phyloP scores from a whole-genome alignment of 2,329 filamentous ascomycete species.

The Celoporthe dispersa region DNA sequence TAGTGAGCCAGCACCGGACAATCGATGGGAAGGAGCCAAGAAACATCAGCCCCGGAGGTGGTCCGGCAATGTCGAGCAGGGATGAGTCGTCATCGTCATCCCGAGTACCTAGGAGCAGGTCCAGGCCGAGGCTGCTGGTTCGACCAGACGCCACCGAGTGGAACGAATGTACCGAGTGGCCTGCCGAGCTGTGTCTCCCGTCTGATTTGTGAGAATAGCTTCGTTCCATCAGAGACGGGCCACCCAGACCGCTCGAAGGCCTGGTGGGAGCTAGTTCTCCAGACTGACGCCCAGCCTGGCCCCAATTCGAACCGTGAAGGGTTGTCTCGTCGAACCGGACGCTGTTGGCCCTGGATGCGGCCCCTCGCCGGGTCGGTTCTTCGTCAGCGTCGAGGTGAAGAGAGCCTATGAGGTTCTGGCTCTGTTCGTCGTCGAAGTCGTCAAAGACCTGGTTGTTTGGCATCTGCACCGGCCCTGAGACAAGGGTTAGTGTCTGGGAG shows the following conservation, averaged over 20 bases:
- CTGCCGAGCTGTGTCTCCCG: conserved; percentile 91
- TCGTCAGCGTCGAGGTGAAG: conserved; percentile 88
- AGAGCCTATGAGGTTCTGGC: conserved; percentile 77
- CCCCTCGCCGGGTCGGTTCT: conserved; percentile 80
- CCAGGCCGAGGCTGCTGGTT: conserved; percentile 85
- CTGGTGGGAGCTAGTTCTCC: conserved; percentile 79
- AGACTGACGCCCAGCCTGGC: conserved; percentile 78
- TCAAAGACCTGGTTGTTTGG: conserved; percentile 85
- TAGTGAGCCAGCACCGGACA: conserved; percentile 92
- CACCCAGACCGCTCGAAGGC: conserved; percentile 78
- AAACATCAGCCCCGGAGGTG: conserved; percentile 83
- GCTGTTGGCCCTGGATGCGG: conserved; percentile 91
- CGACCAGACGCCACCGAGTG: conserved; percentile 78
- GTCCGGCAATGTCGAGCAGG: conserved; percentile 71
- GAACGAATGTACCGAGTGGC: conserved; percentile 70
- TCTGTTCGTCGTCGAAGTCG: conserved; percentile 80
- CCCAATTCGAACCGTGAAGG: conserved; percentile 84
- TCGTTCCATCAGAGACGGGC: conserved; percentile 83
- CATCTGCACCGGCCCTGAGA: conserved; percentile 75
- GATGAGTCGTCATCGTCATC: conserved; percentile 52
- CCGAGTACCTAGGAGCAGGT: conserved; percentile 67
- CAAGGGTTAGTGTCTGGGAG: conserved; percentile 20
- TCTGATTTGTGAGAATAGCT: conserved; percentile 95
- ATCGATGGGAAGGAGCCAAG: conserved; percentile 91
- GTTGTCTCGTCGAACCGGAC: conserved; percentile 97